Evolutionary conservation across 176 grass and related monocot species (phyloP).

Genomic region (Phoenix dactylifera): DNA sequence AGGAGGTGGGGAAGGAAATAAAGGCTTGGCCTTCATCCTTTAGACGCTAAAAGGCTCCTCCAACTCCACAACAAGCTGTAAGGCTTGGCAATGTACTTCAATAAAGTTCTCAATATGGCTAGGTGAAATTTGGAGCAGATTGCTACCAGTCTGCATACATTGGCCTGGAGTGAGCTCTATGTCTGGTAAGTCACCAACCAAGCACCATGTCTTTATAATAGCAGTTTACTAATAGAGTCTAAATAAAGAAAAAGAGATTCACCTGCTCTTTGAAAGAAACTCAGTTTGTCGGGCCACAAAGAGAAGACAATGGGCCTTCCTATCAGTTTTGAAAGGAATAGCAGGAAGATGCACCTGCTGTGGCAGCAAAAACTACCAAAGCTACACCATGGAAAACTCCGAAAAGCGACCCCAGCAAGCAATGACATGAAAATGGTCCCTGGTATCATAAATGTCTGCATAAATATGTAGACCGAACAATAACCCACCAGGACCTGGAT

Average conservation of each 20-base stretch:
- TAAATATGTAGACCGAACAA: constrained; percentile 89
- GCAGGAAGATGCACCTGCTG: constrained; percentile 91
- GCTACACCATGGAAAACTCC: constrained; percentile 65
- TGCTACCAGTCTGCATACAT: no score
- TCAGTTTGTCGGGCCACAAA: constrained; percentile 92
- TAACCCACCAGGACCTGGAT: constrained; percentile 89
- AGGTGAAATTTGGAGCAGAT: no score
- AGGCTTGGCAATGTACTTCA: no score
- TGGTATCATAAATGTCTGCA: constrained; percentile 99
- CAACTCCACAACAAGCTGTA: not conserved
- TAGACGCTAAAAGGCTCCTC: not conserved
- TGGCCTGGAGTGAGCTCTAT: no score
- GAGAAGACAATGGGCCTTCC: constrained; percentile 77
- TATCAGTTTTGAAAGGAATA: constrained; percentile 85
- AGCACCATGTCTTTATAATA: not conserved
- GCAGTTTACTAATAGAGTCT: no score
- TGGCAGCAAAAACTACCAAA: constrained; percentile 91
- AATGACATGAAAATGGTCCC: constrained; percentile 98
- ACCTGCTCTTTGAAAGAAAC: constrained; percentile 91
- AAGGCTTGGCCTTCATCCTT: no score
- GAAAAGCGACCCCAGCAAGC: constrained; percentile 81
- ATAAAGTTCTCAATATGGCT: no score
- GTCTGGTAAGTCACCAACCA: not conserved
- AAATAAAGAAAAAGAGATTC: not conserved
- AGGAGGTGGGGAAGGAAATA: no score